Evolutionary conservation across 306 rosid species (phyloP), one percentile per base, ranked within the genome.

Genomic region (Castanea crenata): DNA sequence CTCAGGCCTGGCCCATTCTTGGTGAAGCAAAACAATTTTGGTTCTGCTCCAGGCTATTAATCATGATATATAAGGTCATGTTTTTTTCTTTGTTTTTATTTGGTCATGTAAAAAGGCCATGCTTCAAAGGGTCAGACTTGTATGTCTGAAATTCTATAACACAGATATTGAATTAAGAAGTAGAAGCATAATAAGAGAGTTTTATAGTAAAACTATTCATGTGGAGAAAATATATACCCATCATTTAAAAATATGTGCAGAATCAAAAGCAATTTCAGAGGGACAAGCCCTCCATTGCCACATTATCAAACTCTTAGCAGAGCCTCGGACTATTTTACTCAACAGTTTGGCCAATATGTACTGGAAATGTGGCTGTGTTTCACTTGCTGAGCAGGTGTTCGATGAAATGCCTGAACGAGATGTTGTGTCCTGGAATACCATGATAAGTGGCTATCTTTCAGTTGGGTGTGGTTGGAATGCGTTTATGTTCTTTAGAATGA

Each of bases 321-420:
- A 9, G 52, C 72, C 72, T 35, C 72, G 4, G 72, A 35, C 52
- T 13, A 67, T 15, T 35, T 23, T 67, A 3, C 14, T 35, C 25
- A 67, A 67, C 72, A 34, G 72, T 67, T 67, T 67, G 72, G 52
- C 52, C 27, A 67, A 35, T 15, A 8, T 67, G 72, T 67, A 67
- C 27, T 35, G 9, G 49, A 65, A 65, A 34, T 65, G 71, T 65
- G 71, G 71, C 49, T 18, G 27, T 3, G 38, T 35, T 38, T 67
- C 72, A 67, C 18, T 35, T n/a, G 72, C 72, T 67, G 51, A 67
- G 27, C 72, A 67, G 27, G 52, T 67, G 46, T 67, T 67, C 38
- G 72, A 67, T 2, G 72, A 67, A 35, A 35, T 67, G 72, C 29
- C 72, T 0, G 52, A 38, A 13, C 52, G 72, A 67, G 72, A 67